Percentiles rank a stretch among this genome's conserved stretches.
Conservation (phyloP, 2,329 filamentous ascomycete species). For the Apiospora malaysiana region DNA sequence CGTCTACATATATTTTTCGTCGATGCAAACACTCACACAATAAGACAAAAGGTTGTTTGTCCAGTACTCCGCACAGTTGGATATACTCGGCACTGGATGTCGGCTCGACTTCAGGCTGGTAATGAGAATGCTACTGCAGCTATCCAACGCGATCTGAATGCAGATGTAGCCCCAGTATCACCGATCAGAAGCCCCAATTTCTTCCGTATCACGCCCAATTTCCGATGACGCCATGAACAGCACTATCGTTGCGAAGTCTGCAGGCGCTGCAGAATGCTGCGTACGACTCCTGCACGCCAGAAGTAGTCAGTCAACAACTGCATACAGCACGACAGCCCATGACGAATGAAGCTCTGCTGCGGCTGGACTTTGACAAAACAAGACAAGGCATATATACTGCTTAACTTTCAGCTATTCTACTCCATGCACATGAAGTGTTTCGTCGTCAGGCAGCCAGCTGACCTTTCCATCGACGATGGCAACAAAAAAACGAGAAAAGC, state of each 20-base stretch:
- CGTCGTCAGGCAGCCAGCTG: not conserved
- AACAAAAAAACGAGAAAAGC: not conserved
- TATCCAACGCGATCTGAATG: not conserved
- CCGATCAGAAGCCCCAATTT: not conserved
- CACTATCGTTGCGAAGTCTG: not conserved
- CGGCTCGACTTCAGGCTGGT: constrained; percentile 4
- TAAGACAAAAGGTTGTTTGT: not conserved
- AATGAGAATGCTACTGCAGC: not conserved
- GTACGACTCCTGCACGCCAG: constrained; percentile 10
- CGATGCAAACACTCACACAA: not conserved
- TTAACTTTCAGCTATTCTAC: not conserved
- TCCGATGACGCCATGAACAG: constrained; percentile 14
- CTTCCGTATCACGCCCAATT: constrained; percentile 16
- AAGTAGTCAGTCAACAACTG: not conserved
- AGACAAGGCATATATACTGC: not conserved
- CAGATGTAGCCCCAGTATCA: not conserved
- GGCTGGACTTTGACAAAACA: not conserved
- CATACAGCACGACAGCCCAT: constrained; percentile 6
- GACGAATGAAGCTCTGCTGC: constrained; percentile 8
- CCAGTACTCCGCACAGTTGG: too few species aligned
- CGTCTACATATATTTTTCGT: not conserved
- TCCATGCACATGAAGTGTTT: not conserved
- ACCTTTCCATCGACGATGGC: not conserved
- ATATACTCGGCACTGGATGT: not conserved
- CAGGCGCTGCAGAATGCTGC: constrained; percentile 7